Conservation (phyloP, 2,329 filamentous ascomycete species). For the Ophidiomyces ophidiicola region DNA sequence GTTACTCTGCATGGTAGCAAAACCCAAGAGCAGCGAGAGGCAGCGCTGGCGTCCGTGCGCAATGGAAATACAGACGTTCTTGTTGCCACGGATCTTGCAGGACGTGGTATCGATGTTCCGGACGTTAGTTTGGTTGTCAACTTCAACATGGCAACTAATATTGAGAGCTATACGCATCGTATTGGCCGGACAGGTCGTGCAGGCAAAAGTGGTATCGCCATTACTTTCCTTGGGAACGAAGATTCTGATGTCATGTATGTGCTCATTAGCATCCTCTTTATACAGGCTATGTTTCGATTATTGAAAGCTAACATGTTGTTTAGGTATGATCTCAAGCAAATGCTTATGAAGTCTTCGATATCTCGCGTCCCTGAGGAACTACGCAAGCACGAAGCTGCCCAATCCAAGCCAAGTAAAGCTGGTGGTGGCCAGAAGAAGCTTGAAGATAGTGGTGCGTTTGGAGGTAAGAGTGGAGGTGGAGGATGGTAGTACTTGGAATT, state of each 20-base stretch:
- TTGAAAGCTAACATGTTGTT: slow-evolving; percentile 14
- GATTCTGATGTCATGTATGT: slow-evolving; percentile 72
- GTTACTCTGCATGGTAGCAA: slow-evolving; percentile 93
- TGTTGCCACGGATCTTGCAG: slow-evolving; percentile 89
- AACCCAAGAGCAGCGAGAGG: slow-evolving; percentile 94
- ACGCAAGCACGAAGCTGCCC: slow-evolving; percentile 77
- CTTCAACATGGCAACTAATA: slow-evolving; percentile 93
- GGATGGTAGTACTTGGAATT: slow-evolving; percentile 6
- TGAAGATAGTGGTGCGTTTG: slow-evolving; percentile 31
- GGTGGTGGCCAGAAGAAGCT: slow-evolving; percentile 35
- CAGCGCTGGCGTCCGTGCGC: slow-evolving; percentile 73
- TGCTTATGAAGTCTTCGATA: slow-evolving; percentile 80
- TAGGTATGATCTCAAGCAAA: slow-evolving; percentile 78
- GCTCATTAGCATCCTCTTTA: not conserved
- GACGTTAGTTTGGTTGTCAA: slow-evolving; percentile 92
- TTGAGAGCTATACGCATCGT: slow-evolving; percentile 93
- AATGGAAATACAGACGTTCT: slow-evolving; percentile 71
- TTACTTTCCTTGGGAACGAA: slow-evolving; percentile 88
- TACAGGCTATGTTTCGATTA: slow-evolving; percentile 7
- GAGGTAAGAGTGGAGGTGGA: slow-evolving; percentile 23
- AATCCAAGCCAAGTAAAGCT: slow-evolving; percentile 55
- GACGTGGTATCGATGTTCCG: slow-evolving; percentile 92
- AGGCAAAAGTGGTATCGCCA: slow-evolving; percentile 88
- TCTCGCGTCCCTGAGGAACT: slow-evolving; percentile 86
- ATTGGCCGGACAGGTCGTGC: slow-evolving; percentile 95